Evolutionary conservation across 2,329 filamentous ascomycete species (phyloP).

Genomic region (Penicillium griseofulvum): DNA sequence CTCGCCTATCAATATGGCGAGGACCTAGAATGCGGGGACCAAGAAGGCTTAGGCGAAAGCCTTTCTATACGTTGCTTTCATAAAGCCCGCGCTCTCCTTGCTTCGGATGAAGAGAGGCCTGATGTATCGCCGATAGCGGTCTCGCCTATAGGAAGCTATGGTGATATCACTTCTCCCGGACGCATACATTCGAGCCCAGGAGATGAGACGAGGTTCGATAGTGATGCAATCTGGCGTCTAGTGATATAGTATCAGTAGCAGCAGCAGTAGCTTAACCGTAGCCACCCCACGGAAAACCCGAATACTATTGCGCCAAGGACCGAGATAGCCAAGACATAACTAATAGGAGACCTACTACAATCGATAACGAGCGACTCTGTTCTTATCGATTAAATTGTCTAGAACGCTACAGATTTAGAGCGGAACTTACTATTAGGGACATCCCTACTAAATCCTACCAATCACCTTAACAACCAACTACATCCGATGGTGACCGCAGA

Average conservation of each 20-base stretch:
- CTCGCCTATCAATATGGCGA: slow-evolving; percentile 42
- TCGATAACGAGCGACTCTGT: background rate
- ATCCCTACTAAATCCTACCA: slow-evolving; percentile 13
- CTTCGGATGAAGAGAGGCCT: slow-evolving; percentile 16
- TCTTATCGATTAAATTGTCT: slow-evolving; percentile 11
- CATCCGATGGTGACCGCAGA: background rate
- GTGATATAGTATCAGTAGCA: background rate
- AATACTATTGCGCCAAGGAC: background rate
- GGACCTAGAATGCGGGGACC: slow-evolving; percentile 33
- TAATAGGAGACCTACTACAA: background rate
- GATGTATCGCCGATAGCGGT: slow-evolving; percentile 7
- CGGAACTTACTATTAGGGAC: slow-evolving; percentile 16
- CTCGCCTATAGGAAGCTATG: slow-evolving; percentile 5
- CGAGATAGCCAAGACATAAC: background rate
- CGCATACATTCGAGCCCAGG: background rate
- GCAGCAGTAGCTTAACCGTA: too few species aligned
- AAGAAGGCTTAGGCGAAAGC: slow-evolving; percentile 24
- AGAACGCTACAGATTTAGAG: slow-evolving; percentile 18
- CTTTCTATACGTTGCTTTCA: slow-evolving; percentile 37
- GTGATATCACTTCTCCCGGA: background rate
- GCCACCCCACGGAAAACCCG: background rate
- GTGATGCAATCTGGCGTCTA: background rate
- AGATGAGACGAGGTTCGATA: background rate
- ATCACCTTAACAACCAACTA: slow-evolving; percentile 5
- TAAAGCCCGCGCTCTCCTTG: slow-evolving; percentile 28